Conservation (phyloP, 2,329 filamentous ascomycete genomes). For the Ophiostoma himal-ulmi region DNA sequence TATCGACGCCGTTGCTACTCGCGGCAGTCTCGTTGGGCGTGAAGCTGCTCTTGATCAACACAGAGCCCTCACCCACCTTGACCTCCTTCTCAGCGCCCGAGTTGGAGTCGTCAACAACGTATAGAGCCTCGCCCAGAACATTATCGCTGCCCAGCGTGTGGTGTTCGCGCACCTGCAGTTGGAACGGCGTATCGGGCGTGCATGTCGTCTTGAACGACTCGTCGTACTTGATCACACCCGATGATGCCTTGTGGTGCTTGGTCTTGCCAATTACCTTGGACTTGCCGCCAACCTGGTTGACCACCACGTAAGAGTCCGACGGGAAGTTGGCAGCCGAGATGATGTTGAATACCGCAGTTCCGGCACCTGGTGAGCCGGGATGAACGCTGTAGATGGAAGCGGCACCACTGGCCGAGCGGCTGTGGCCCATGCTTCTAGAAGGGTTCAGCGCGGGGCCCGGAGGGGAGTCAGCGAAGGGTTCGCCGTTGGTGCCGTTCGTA, state of each 20-base stretch:
- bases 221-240: slow-evolving; percentile 62
- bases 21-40: slow-evolving; percentile 36
- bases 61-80: slow-evolving; percentile 63
- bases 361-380: slow-evolving; percentile 53
- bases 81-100: slow-evolving; percentile 65
- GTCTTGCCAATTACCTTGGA: slow-evolving; percentile 84
- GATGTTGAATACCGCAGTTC: slow-evolving; percentile 74
- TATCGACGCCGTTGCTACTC: slow-evolving; percentile 36
- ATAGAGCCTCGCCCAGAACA: slow-evolving; percentile 75
- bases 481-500: slow-evolving; percentile 26
- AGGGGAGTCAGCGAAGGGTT: slow-evolving; percentile 29
- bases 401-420: slow-evolving; percentile 55
- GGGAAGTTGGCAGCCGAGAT: slow-evolving; percentile 75
- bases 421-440: slow-evolving; percentile 34
- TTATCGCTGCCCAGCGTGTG: slow-evolving; percentile 78
- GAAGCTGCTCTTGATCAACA: slow-evolving; percentile 71
- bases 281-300: slow-evolving; percentile 63
- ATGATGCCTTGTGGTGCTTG: slow-evolving; percentile 72
- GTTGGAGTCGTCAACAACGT: slow-evolving; percentile 81
- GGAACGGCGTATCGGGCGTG: slow-evolving; percentile 78
- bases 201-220: slow-evolving; percentile 75
- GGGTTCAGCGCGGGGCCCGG: slow-evolving; percentile 32
- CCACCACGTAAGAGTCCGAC: slow-evolving; percentile 68
- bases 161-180: slow-evolving; percentile 78
- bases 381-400: slow-evolving; percentile 62